Percentiles rank a stretch among this genome's conserved stretches.
Conservation (phyloP, 495 filamentous ascomycete species). For the Polyplosphaeria fusca region DNA sequence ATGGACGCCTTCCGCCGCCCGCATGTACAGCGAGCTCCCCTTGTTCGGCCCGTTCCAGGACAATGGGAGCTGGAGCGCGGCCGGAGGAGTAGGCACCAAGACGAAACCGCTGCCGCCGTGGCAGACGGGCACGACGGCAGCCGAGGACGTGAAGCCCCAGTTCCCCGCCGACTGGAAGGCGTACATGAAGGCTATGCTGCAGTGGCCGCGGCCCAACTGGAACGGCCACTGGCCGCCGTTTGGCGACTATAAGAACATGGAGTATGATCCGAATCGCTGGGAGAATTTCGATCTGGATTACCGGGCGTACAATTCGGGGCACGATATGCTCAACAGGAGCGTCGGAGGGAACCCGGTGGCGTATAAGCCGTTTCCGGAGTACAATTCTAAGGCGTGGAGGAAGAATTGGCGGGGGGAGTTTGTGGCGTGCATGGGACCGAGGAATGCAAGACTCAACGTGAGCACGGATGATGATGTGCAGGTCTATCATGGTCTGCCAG, state of each 20-base stretch:
- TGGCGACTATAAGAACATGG: slow-evolving; percentile 33
- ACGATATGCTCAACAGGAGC: slow-evolving; percentile 14
- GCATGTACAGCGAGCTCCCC: slow-evolving; percentile 17
- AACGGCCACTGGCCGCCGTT: slow-evolving; percentile 40
- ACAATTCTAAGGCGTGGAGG: slow-evolving; percentile 49
- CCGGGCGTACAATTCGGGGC: slow-evolving; percentile 8
- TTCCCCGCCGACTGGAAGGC: slow-evolving; percentile 14
- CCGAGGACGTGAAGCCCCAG: slow-evolving; percentile 1
- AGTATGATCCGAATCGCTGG: slow-evolving; percentile 45
- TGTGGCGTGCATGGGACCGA: slow-evolving; percentile 49
- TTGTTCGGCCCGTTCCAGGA: not conserved
- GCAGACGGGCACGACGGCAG: not conserved
- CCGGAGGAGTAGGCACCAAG: not conserved
- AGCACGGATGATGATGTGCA: slow-evolving; percentile 48
- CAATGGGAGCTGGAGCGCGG: not conserved
- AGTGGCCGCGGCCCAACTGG: slow-evolving; percentile 32
- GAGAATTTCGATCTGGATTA: slow-evolving; percentile 36
- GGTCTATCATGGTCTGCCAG: slow-evolving; percentile 44
- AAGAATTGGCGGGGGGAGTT: slow-evolving; percentile 45
- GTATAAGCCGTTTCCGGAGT: slow-evolving; percentile 53
- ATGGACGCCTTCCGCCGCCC: not conserved
- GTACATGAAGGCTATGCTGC: slow-evolving; percentile 36
- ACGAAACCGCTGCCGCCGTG: slow-evolving; percentile 4
- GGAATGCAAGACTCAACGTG: slow-evolving; percentile 46
- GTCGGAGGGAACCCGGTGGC: slow-evolving; percentile 1